A percentile compares a stretch with the other conserved stretches of the same genome.
Evolutionary conservation across 2,329 filamentous ascomycete species (phyloP).

Genomic region (Clonostachys sp.): DNA sequence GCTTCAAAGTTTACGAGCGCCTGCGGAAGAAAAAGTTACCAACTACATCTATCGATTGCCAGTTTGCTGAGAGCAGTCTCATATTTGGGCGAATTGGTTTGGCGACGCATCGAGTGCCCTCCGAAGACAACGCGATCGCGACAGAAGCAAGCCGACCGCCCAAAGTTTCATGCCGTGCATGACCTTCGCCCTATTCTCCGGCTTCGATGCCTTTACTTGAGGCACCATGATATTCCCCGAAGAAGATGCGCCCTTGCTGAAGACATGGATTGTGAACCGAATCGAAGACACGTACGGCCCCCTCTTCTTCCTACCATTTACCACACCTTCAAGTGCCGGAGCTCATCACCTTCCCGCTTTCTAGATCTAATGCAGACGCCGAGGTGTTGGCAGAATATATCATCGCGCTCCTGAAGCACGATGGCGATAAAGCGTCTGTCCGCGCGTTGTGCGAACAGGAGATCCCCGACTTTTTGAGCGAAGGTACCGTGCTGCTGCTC

Average conservation of each 20-base stretch:
- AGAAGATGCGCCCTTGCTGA: slow-evolving; percentile 58
- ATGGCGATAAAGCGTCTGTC: slow-evolving; percentile 60
- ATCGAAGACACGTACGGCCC: slow-evolving; percentile 66
- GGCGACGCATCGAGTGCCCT: too few species aligned
- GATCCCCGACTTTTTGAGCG: slow-evolving; percentile 70
- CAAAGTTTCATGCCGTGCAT: background rate
- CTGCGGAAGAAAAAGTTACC: too few species aligned
- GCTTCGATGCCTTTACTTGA: background rate
- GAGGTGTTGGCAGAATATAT: slow-evolving; percentile 83
- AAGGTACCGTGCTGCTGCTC: slow-evolving; percentile 34
- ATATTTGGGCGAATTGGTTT: too few species aligned
- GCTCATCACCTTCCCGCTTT: slow-evolving; percentile 4
- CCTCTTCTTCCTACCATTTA: too few species aligned
- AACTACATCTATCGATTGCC: too few species aligned
- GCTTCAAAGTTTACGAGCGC: too few species aligned
- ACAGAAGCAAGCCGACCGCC: too few species aligned
- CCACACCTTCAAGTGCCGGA: too few species aligned
- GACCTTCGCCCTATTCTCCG: background rate
- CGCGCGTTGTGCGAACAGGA: slow-evolving; percentile 65
- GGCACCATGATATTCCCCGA: slow-evolving; percentile 57
- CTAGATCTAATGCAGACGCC: slow-evolving; percentile 71
- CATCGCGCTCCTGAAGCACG: slow-evolving; percentile 69
- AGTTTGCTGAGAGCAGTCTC: too few species aligned
- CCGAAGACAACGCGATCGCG: too few species aligned
- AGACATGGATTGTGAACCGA: slow-evolving; percentile 73